Evolutionary conservation across 2,329 filamentous ascomycete genomes (phyloP).

Genomic region (Xylaria sp.): DNA sequence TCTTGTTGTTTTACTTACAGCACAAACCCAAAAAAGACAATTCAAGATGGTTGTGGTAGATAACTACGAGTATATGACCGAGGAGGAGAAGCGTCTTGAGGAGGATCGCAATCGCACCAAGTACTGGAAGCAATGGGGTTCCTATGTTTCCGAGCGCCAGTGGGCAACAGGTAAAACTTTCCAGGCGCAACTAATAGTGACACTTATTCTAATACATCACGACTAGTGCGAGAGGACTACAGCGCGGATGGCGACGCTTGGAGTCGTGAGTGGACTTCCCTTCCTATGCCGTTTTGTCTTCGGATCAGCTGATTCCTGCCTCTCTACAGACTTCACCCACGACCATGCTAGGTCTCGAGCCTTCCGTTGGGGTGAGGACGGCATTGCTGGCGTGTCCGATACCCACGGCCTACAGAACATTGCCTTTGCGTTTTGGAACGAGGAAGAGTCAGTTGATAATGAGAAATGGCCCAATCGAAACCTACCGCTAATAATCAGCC

Average conservation of each 20-base stretch:
- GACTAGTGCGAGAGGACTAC: slow-evolving; percentile 88
- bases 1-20: neutral
- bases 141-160: slow-evolving; percentile 92
- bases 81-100: slow-evolving; percentile 89
- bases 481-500: slow-evolving; percentile 52
- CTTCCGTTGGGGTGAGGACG: slow-evolving; percentile 96
- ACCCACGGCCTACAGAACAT: slow-evolving; percentile 92
- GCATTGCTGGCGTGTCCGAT: slow-evolving; percentile 93
- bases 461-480: neutral
- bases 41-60: slow-evolving; percentile 86
- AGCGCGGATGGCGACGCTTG: slow-evolving; percentile 89
- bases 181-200: slow-evolving; percentile 17
- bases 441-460: slow-evolving; percentile 75
- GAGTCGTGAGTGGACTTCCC: slow-evolving; percentile 75
- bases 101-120: slow-evolving; percentile 84
- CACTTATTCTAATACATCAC: slow-evolving; percentile 30
- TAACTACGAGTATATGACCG: slow-evolving; percentile 84
- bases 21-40: neutral
- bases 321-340: slow-evolving; percentile 83
- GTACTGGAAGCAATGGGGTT: slow-evolving; percentile 99
- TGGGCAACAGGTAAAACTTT: slow-evolving; percentile 83
- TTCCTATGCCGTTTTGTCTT: slow-evolving; percentile 1
- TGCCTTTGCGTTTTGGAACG: slow-evolving; percentile 97
- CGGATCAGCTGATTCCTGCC: slow-evolving; percentile 42
- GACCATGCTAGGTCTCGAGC: slow-evolving; percentile 88